Percentiles rank a stretch among this genome's conserved stretches.
Evolutionary conservation across 495 filamentous ascomycete species (phyloP).

Genomic region (Parmelia sp.): DNA sequence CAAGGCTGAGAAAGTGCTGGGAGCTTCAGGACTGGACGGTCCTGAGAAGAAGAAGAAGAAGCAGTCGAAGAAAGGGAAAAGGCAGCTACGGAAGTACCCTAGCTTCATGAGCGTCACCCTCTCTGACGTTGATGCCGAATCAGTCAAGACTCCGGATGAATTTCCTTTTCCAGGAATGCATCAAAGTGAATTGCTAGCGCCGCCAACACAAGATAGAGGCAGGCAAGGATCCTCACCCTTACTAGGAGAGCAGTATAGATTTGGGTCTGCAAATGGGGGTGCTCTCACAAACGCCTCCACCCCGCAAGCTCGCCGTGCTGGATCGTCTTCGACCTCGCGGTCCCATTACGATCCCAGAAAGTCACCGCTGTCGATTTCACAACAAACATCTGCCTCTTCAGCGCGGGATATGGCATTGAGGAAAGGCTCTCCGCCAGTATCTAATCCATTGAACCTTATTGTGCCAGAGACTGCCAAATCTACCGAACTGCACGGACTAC

Average conservation of each 20-base stretch:
- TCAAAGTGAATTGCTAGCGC: conserved; percentile 7
- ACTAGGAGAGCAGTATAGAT: conserved; percentile 19
- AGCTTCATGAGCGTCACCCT: conserved; percentile 28
- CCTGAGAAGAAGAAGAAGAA: conserved; percentile 21
- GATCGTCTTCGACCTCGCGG: conserved; percentile 19
- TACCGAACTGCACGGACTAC: not conserved
- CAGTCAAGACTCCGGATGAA: conserved; percentile 12
- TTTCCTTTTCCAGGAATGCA: conserved; percentile 24
- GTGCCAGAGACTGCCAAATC: not conserved
- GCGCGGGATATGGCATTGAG: conserved; percentile 26
- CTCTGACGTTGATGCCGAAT: conserved; percentile 21
- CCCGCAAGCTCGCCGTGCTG: conserved; percentile 16
- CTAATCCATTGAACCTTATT: conserved; percentile 16
- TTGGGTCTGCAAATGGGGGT: conserved; percentile 12
- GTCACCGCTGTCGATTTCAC: conserved; percentile 26
- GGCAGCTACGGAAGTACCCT: conserved; percentile 22
- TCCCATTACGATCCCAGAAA: conserved; percentile 24
- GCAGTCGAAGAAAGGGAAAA: conserved; percentile 15
- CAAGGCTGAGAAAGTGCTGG: conserved; percentile 26
- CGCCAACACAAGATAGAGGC: conserved; percentile 1
- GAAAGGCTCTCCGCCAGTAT: conserved; percentile 20
- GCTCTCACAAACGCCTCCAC: conserved; percentile 15
- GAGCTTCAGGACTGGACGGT: conserved; percentile 11
- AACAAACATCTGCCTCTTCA: conserved; percentile 30
- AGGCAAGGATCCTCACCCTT: conserved; percentile 27